Evolutionary conservation across 2,329 filamentous ascomycete species (phyloP).

Genomic region (Pyrenophora tritici-repentis): DNA sequence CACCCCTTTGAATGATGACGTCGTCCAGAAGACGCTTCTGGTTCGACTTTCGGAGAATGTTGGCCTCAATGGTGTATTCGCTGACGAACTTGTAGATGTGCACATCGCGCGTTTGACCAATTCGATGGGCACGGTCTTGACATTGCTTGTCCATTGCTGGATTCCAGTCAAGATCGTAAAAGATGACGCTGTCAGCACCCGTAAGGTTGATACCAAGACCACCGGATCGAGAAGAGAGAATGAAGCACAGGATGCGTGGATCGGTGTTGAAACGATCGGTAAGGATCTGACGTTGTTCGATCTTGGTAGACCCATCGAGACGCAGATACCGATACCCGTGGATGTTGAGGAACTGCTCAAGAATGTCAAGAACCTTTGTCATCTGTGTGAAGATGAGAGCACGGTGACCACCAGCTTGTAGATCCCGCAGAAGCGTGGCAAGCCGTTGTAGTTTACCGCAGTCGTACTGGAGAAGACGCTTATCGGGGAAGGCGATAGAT

Average conservation of each 20-base stretch:
- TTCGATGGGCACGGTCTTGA: slow-evolving; percentile 95
- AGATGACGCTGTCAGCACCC: slow-evolving; percentile 95
- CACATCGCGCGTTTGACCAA: slow-evolving; percentile 95
- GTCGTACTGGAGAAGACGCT: slow-evolving; percentile 93
- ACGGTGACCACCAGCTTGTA: slow-evolving; percentile 89
- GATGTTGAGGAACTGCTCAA: slow-evolving; percentile 97
- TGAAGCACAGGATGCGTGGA: slow-evolving; percentile 89
- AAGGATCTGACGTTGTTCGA: slow-evolving; percentile 92
- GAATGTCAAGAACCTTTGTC: slow-evolving; percentile 96
- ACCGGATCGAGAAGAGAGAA: slow-evolving; percentile 90
- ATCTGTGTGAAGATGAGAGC: slow-evolving; percentile 99
- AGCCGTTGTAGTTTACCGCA: slow-evolving; percentile 94
- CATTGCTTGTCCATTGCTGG: slow-evolving; percentile 99
- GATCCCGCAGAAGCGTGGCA: slow-evolving; percentile 79
- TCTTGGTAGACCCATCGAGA: slow-evolving; percentile 93
- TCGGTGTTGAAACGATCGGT: slow-evolving; percentile 98
- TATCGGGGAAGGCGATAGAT: slow-evolving; percentile 96
- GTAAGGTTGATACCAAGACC: slow-evolving; percentile 96
- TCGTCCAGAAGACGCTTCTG: slow-evolving; percentile 98
- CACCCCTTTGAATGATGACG: slow-evolving; percentile 96
- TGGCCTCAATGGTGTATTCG: slow-evolving; percentile 86
- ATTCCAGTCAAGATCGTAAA: slow-evolving; percentile 99
- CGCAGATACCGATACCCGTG: slow-evolving; percentile 96
- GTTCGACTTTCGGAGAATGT: slow-evolving; percentile 93
- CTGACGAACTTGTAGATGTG: slow-evolving; percentile 80